Percentiles rank a stretch among this genome's conserved stretches.
Evolutionary conservation across 2,329 filamentous ascomycete species (phyloP).

Genomic region (Pseudocercospora cruenta): DNA sequence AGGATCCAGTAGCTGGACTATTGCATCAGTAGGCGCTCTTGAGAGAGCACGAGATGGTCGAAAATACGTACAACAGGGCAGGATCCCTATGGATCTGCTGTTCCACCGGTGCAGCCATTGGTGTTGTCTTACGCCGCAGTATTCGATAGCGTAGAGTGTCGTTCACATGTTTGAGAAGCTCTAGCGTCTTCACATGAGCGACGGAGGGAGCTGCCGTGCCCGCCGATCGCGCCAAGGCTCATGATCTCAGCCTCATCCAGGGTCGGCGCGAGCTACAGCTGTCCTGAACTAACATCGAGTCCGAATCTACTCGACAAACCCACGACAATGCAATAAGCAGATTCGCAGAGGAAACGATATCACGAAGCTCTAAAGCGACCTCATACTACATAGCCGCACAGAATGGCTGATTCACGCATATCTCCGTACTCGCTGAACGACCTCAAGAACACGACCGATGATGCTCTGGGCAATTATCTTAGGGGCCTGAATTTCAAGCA

Average conservation of each 20-base stretch:
- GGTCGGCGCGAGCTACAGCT: neutral
- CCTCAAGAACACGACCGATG: conserved; percentile 94
- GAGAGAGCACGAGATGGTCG: neutral
- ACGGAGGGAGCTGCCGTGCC: neutral
- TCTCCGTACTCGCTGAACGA: conserved; percentile 60
- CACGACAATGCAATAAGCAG: conserved; percentile 12
- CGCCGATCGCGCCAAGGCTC: neutral
- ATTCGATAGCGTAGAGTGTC: neutral
- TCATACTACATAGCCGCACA: conserved; percentile 9
- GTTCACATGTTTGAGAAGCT: neutral
- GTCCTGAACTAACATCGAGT: neutral
- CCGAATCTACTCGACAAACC: neutral
- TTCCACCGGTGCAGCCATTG: conserved; percentile 81
- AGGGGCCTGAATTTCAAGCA: conserved; percentile 84
- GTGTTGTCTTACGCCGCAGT: neutral
- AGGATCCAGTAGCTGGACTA: conserved; percentile 93
- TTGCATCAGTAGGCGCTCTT: neutral
- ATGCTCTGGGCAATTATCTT: conserved; percentile 91
- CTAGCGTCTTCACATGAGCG: neutral
- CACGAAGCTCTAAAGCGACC: neutral
- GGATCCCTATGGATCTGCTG: conserved; percentile 99
- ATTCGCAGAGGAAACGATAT: neutral
- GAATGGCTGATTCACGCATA: conserved; percentile 40
- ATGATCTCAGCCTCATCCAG: neutral
- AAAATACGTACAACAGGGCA: conserved; percentile 79